Evolutionary conservation across 2,329 filamentous ascomycete species (phyloP).

Genomic region (Diplodia sapinea): DNA sequence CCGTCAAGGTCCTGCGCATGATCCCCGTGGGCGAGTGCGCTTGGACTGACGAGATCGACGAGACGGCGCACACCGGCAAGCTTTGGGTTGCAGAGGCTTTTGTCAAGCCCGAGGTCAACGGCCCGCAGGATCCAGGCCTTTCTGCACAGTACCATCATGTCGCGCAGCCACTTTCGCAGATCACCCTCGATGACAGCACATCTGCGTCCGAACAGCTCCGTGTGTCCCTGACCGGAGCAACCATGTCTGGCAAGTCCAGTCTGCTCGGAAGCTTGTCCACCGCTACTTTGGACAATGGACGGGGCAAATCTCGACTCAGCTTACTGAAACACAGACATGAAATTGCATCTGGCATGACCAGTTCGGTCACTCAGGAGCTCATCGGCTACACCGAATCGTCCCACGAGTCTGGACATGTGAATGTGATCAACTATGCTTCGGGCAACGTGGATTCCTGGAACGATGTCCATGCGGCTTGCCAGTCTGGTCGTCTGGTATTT

Average conservation of each 20-base stretch:
- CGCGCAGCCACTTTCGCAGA: constrained; percentile 24
- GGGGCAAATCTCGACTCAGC: constrained; percentile 86
- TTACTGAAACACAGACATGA: constrained; percentile 93
- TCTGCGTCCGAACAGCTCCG: constrained; percentile 69
- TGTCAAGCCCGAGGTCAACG: constrained; percentile 73
- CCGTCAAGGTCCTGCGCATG: constrained; percentile 78
- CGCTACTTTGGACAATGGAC: constrained; percentile 86
- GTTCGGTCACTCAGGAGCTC: constrained; percentile 91
- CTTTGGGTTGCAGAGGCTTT: constrained; percentile 91
- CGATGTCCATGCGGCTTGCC: constrained; percentile 83
- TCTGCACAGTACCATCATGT: constrained; percentile 10
- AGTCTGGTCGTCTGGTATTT: constrained; percentile 78
- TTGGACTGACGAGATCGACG: constrained; percentile 60
- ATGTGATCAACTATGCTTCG: constrained; percentile 73
- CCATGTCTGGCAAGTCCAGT: constrained; percentile 90
- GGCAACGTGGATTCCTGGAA: constrained; percentile 91
- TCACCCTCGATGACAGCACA: constrained; percentile 31
- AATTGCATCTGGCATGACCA: constrained; percentile 88
- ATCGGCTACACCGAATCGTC: constrained; percentile 70
- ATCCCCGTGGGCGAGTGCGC: constrained; percentile 87
- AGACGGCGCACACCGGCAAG: constrained; percentile 43
- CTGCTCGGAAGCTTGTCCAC: constrained; percentile 87
- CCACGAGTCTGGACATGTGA: constrained; percentile 30
- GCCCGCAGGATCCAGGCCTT: constrained; percentile 27
- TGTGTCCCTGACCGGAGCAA: constrained; percentile 85